Conservation (phyloP, 164 flowering plant species). For the Houttuynia cordata region DNA sequence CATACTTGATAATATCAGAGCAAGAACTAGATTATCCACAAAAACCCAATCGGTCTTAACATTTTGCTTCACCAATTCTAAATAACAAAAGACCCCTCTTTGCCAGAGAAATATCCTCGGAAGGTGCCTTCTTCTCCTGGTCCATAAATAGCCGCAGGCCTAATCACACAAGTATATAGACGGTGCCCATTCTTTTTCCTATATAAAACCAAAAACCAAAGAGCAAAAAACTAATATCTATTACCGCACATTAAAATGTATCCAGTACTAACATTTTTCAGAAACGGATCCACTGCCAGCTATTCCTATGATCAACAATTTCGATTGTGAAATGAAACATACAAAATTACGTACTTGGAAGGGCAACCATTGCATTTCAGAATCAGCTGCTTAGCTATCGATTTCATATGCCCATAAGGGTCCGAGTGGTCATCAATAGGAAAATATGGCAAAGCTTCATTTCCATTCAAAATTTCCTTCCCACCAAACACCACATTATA, state of each 20-base stretch:
- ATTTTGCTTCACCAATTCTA: slow-evolving; percentile 44
- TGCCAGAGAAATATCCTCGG: slow-evolving; percentile 71
- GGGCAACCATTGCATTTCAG: slow-evolving; percentile 77
- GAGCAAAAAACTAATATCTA: not conserved
- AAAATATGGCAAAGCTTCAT: slow-evolving; percentile 66
- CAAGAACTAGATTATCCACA: slow-evolving; percentile 81
- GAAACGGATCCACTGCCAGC: not conserved
- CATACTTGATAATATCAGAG: slow-evolving; percentile 87
- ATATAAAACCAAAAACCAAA: not conserved
- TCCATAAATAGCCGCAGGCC: slow-evolving; percentile 95
- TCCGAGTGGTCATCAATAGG: slow-evolving; percentile 72
- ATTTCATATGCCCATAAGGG: slow-evolving; percentile 71
- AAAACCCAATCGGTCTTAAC: slow-evolving; percentile 89
- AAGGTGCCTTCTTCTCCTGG: slow-evolving; percentile 96
- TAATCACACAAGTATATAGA: slow-evolving; percentile 80
- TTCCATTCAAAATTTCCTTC: slow-evolving; percentile 69
- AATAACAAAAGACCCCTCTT: slow-evolving; percentile 62
- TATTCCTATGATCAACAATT: not conserved
- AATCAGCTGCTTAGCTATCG: slow-evolving; percentile 85
- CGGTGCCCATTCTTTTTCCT: slow-evolving; percentile 45
- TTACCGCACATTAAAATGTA: too few relatives aligned
- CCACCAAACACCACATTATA: slow-evolving; percentile 88
- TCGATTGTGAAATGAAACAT: not conserved
- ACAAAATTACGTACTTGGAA: slow-evolving; percentile 42
- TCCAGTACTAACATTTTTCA: not conserved